These are phyloP conservation scores for Skeletonema menzelii DNA, from an alignment of 108 stramenopile genomes.

Conservation along the genomic window DNA sequence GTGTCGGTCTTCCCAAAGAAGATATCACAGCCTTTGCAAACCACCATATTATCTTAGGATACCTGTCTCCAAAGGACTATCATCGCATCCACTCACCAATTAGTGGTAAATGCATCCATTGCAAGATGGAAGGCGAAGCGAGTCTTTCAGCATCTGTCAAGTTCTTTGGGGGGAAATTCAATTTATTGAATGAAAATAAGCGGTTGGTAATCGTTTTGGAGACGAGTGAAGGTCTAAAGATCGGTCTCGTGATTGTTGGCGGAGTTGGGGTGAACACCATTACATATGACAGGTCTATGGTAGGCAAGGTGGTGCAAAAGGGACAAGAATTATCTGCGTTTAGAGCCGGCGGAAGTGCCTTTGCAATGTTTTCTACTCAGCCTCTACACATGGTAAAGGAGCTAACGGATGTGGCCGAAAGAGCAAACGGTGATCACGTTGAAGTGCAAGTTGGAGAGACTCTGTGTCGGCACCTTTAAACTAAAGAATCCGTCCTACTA, in stretches of 20 bases:
- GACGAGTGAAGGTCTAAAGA: constrained; percentile 10
- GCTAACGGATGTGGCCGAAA: constrained; percentile 8
- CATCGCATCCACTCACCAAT: constrained; percentile 52
- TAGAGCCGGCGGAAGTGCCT: constrained; percentile 48
- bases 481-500: not conserved
- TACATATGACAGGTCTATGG: constrained; percentile 25
- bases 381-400: constrained; percentile 22
- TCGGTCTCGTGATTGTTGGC: constrained; percentile 42
- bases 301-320: constrained; percentile 31
- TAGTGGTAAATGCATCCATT: constrained; percentile 39
- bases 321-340: constrained; percentile 48
- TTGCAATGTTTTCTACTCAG: constrained; percentile 40
- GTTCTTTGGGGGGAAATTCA: constrained; percentile 54
- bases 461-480: not conserved
- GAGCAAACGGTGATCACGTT: constrained; percentile 14
- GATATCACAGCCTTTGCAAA: constrained; percentile 26
- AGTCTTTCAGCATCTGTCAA: constrained; percentile 45
- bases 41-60: constrained; percentile 38
- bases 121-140: constrained; percentile 40
- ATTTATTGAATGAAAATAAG: constrained; percentile 45
- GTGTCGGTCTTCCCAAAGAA: constrained; percentile 33
- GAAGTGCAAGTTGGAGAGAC: constrained; percentile 42
- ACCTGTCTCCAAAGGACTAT: constrained; percentile 48
- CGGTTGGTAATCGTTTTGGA: constrained; percentile 43
- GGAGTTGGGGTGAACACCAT: constrained; percentile 51